These are phyloP conservation scores for Iberis pinnata DNA, from an alignment of 345 rosid species.

Conservation along the genomic window DNA sequence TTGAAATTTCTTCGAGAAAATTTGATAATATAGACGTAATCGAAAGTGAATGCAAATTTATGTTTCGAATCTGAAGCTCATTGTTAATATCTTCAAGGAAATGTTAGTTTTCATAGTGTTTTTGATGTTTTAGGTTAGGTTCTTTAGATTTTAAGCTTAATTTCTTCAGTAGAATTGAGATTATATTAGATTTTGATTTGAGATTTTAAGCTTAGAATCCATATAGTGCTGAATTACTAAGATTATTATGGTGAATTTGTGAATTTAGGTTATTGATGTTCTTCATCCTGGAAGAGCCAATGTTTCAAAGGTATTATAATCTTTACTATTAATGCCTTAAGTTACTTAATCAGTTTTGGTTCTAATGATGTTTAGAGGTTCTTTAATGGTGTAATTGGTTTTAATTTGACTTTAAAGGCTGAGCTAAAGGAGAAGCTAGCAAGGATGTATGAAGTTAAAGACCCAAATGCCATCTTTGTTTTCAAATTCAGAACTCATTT, in stretches of 20 bases:
- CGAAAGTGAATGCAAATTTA: too few species aligned
- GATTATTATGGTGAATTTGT: not conserved
- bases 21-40: too few species aligned
- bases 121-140: too few species aligned
- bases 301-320: constrained; percentile 66
- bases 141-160: too few species aligned
- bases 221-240: not conserved
- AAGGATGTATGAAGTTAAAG: constrained; percentile 82
- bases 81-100: too few species aligned
- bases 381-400: not conserved
- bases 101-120: too few species aligned
- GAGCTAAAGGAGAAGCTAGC: constrained; percentile 86
- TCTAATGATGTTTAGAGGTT: not conserved
- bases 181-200: too few species aligned
- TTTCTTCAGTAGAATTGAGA: too few species aligned
- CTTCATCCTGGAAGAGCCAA: constrained; percentile 93
- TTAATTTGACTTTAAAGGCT: constrained; percentile 31
- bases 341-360: not conserved
- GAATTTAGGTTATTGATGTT: constrained; percentile 74
- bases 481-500: constrained; percentile 95
- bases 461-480: constrained; percentile 80
- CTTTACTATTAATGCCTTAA: not conserved
- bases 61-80: too few species aligned
- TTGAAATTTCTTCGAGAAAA: not conserved
- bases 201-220: too few species aligned